Evolutionary conservation across 306 rosid genomes (phyloP).

Genomic region (Parietaria judaica): DNA sequence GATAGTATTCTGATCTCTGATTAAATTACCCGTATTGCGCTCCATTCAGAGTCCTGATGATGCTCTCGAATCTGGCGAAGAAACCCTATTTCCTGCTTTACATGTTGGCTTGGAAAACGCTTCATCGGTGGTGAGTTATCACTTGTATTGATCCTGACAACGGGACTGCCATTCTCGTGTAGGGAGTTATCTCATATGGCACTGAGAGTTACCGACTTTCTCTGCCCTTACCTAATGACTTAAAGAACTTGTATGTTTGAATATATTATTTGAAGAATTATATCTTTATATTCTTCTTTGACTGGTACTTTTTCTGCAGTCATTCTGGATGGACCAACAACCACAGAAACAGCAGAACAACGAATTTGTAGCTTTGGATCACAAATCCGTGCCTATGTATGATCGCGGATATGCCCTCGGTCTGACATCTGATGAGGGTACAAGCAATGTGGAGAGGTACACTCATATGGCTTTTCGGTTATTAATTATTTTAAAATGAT

Average conservation of each 20-base stretch:
- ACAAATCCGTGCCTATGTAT: constrained; percentile 70
- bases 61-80: constrained; percentile 72
- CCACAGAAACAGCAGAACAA: constrained; percentile 34
- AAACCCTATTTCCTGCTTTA: constrained; percentile 84
- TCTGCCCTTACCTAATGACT: no score
- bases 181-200: neutral
- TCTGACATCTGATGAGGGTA: constrained; percentile 59
- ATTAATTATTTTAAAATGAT: neutral
- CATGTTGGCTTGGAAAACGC: constrained; percentile 52
- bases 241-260: no score
- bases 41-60: constrained; percentile 53
- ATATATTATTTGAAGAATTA: neutral
- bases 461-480: constrained; percentile 7
- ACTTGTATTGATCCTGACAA: constrained; percentile 15
- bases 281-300: neutral
- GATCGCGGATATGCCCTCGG: constrained; percentile 92
- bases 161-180: neutral
- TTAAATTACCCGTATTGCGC: constrained; percentile 11
- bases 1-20: constrained; percentile 12
- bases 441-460: constrained; percentile 68
- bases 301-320: constrained; percentile 46
- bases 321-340: constrained; percentile 90
- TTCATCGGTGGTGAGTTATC: constrained; percentile 75
- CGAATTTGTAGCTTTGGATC: constrained; percentile 49
- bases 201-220: no score